A percentile compares a stretch with the other conserved stretches of the same genome.
These are phyloP conservation scores for Beauveria sp. DNA, from an alignment of 2,329 filamentous ascomycete species.

Conservation along the genomic window DNA sequence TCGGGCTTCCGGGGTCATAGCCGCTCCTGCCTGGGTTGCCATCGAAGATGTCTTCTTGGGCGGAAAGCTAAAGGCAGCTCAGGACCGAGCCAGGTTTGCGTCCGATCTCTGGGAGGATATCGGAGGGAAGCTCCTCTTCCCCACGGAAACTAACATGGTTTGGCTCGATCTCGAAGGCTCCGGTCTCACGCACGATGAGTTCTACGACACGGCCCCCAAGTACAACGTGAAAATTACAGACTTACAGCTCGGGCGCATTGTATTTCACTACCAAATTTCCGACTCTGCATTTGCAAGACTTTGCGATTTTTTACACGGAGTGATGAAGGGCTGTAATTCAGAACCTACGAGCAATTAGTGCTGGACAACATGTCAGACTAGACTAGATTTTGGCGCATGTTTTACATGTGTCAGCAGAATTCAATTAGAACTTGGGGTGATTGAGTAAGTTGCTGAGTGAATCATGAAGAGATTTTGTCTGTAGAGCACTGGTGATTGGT, in stretches of 20 bases:
- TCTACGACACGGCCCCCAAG: neutral
- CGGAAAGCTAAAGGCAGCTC: neutral
- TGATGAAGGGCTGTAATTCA: no score
- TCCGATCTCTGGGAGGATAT: neutral
- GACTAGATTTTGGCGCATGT: no score
- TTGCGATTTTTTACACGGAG: neutral
- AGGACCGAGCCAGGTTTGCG: neutral
- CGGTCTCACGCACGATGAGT: neutral
- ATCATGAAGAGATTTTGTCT: no score
- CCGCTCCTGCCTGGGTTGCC: constrained; percentile 59
- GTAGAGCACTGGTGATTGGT: no score
- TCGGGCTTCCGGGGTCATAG: constrained; percentile 61
- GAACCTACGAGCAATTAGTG: no score
- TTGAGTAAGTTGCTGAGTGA: no score
- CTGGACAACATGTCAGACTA: no score
- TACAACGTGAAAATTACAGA: neutral
- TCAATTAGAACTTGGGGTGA: no score
- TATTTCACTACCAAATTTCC: neutral
- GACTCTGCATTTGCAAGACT: neutral
- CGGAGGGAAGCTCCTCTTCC: neutral
- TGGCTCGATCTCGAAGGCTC: neutral
- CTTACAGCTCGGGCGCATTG: neutral
- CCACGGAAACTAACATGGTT: neutral
- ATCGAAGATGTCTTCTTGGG: constrained; percentile 26
- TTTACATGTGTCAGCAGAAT: no score